These are phyloP conservation scores for Melanomma pulvis-pyrius DNA, from an alignment of 495 filamentous ascomycete genomes.

Conservation along the genomic window DNA sequence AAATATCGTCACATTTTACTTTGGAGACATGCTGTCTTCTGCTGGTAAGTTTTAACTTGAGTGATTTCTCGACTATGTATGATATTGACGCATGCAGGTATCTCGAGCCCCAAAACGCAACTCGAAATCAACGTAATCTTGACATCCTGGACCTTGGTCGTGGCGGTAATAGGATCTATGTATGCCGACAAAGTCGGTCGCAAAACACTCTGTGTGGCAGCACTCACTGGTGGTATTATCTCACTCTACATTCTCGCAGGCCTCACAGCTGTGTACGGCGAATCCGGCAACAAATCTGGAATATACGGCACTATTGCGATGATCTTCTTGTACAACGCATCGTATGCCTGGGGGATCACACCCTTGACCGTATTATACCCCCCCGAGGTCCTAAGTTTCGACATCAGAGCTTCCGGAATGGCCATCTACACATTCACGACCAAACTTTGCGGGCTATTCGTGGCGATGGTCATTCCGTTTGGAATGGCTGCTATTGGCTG, in stretches of 20 bases:
- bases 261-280: conserved; percentile 12
- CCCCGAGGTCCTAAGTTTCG: conserved; percentile 17
- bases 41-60: background rate
- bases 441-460: conserved; percentile 12
- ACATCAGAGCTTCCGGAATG: conserved; percentile 18
- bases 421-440: conserved; percentile 23
- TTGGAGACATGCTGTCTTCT: conserved; percentile 21
- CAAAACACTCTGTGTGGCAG: conserved; percentile 4
- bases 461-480: conserved; percentile 23
- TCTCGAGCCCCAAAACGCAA: conserved; percentile 15
- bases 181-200: conserved; percentile 15
- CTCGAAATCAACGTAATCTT: conserved; percentile 22
- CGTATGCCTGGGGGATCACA: conserved; percentile 20
- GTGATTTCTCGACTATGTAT: background rate
- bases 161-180: conserved; percentile 1
- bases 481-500: conserved; percentile 15
- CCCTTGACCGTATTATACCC: conserved; percentile 19
- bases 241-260: conserved; percentile 12
- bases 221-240: background rate
- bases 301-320: conserved; percentile 26
- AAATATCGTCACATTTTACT: conserved; percentile 25
- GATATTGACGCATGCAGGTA: conserved; percentile 10
- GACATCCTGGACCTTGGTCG: conserved; percentile 18
- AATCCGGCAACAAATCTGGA: conserved; percentile 10
- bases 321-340: conserved; percentile 24